These are phyloP conservation scores for Eragrostis nindensis DNA, from an alignment of 176 grass and related monocot species.

Conservation along the genomic window DNA sequence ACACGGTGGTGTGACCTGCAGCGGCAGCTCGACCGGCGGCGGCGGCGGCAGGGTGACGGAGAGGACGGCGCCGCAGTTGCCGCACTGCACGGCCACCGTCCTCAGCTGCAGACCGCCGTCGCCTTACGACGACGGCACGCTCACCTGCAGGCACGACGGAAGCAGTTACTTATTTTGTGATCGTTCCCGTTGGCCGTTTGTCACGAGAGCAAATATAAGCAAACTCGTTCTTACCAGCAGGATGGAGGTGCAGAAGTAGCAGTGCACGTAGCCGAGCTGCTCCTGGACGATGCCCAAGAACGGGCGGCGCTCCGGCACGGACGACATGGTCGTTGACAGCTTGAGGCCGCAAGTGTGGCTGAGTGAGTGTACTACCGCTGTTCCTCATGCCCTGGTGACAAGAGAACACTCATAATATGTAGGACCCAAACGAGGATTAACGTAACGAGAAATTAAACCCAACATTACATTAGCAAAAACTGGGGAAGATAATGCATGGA, in stretches of 20 bases:
- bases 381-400: not conserved
- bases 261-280: conserved; percentile 77
- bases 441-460: not conserved
- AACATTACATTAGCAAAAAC: not conserved
- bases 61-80: conserved; percentile 59
- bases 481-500: not conserved
- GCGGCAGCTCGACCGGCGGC: no score
- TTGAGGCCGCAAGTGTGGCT: not conserved
- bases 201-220: not conserved
- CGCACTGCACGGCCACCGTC: conserved; percentile 72
- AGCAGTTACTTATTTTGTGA: not conserved
- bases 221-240: conserved; percentile 40
- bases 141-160: conserved; percentile 44
- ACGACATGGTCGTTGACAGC: conserved; percentile 39
- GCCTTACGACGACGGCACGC: conserved; percentile 55
- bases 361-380: not conserved
- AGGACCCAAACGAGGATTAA: not conserved
- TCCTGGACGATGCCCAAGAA: conserved; percentile 40
- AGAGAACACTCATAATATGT: conserved; percentile 12
- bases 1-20: not conserved
- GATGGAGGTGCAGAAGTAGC: conserved; percentile 58
- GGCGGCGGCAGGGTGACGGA: conserved; percentile 60
- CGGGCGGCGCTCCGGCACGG: conserved; percentile 6
- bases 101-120: conserved; percentile 42
- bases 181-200: not conserved